phyloP scores from a whole-genome alignment of 371 early-diverging fungal genomes.

The Circinella minor region DNA sequence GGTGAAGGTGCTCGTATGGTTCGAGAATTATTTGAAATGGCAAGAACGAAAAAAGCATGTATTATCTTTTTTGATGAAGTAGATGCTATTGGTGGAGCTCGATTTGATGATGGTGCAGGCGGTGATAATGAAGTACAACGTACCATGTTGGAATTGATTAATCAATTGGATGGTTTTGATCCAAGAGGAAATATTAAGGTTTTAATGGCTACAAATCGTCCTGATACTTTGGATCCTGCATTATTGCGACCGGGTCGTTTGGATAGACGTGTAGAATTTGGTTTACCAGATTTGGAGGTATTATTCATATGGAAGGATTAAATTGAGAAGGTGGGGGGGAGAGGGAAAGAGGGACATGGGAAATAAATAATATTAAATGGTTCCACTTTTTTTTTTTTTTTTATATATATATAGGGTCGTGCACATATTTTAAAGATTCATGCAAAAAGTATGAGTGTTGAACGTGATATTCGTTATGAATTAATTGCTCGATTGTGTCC shows the following conservation, averaged over 20 bases:
- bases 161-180: constrained; percentile 99
- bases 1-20: constrained; percentile 99
- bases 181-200: constrained; percentile 99
- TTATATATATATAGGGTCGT: constrained; percentile 67
- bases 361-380: too few relatives aligned
- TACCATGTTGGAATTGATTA: constrained; percentile 99
- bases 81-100: constrained; percentile 98
- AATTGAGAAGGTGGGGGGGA: too few relatives aligned
- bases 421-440: constrained; percentile 99
- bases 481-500: constrained; percentile 96
- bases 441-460: constrained; percentile 99
- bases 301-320: too few relatives aligned
- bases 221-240: constrained; percentile 99
- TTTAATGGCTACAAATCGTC: constrained; percentile 99
- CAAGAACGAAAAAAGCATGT: constrained; percentile 76
- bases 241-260: constrained; percentile 98
- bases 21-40: constrained; percentile 99
- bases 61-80: constrained; percentile 99
- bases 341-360: too few relatives aligned
- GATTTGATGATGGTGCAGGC: constrained; percentile 85
- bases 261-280: constrained; percentile 99
- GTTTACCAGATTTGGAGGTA: constrained; percentile 95
- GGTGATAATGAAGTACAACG: constrained; percentile 98
- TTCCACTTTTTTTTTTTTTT: not conserved
- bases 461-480: constrained; percentile 96